Percentiles rank a stretch among this genome's conserved stretches.
These are phyloP conservation scores for Aspergillus costaricaensis DNA, from an alignment of 2,329 filamentous ascomycete genomes.

Conservation along the genomic window DNA sequence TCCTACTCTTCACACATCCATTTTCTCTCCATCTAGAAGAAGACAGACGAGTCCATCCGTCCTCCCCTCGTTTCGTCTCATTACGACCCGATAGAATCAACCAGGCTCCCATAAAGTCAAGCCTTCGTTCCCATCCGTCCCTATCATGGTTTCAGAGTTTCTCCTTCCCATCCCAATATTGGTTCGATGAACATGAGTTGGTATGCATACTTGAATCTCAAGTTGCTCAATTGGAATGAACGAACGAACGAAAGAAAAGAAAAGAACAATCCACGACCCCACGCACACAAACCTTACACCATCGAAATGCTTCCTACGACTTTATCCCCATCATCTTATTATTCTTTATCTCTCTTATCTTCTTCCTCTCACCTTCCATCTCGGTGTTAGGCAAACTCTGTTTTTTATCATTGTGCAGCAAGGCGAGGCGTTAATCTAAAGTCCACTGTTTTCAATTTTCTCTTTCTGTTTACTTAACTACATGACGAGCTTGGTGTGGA, in stretches of 20 bases:
- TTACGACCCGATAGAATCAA: conserved; percentile 4
- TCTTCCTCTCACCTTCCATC: conserved; percentile 16
- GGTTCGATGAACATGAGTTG: no score
- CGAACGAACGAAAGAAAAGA: no score
- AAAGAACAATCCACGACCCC: no score
- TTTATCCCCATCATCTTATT: conserved; percentile 11
- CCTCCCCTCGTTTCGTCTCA: no score
- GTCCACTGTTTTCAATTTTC: not conserved
- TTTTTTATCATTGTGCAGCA: conserved; percentile 24
- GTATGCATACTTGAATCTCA: no score
- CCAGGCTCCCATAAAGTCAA: conserved; percentile 1
- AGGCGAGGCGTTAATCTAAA: conserved; percentile 30
- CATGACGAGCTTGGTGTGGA: not conserved
- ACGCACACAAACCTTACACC: no score
- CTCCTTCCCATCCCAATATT: no score
- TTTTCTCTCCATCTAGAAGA: no score
- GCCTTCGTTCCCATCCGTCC: not conserved
- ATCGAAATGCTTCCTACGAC: not conserved
- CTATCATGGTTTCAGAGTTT: not conserved
- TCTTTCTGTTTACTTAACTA: no score
- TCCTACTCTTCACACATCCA: not conserved
- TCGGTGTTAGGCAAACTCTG: conserved; percentile 33
- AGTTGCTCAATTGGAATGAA: no score
- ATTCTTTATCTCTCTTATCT: conserved; percentile 4
- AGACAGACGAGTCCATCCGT: no score